phyloP scores from a whole-genome alignment of 176 grass and related monocot species.

The Bothriochloa decipiens region DNA sequence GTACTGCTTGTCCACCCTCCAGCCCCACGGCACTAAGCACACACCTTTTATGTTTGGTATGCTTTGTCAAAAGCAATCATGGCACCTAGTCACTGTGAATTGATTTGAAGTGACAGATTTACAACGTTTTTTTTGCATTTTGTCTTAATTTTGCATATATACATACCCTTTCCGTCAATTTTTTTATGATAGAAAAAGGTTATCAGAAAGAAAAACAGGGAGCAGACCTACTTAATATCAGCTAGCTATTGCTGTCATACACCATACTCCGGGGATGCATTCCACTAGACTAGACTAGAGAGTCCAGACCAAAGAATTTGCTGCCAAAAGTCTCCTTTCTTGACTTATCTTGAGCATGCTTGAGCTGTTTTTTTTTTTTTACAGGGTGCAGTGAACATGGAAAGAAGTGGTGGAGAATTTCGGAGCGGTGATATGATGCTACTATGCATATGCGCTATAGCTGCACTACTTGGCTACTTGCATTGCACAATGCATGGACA shows the following conservation, averaged over 20 bases:
- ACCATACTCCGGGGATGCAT: background rate
- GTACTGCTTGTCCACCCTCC: conserved; percentile 3
- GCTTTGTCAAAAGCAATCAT: conserved; percentile 43
- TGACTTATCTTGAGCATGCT: conserved; percentile 28
- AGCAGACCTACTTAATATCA: conserved; percentile 44
- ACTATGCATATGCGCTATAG: background rate
- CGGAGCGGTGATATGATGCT: background rate
- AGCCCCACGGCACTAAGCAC: conserved; percentile 23
- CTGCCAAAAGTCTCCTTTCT: conserved; percentile 34
- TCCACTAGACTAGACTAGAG: background rate
- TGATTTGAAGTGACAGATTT: conserved; percentile 12
- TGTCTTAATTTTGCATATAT: background rate
- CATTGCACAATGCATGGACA: conserved; percentile 6
- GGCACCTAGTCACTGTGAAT: background rate
- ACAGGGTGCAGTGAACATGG: conserved; percentile 9
- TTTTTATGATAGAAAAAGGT: conserved; percentile 12
- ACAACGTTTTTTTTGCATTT: too few relatives aligned
- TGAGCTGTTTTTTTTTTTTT: conserved; percentile 7
- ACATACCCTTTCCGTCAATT: background rate
- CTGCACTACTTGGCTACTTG: background rate
- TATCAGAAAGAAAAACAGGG: conserved; percentile 30
- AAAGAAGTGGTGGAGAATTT: conserved; percentile 13
- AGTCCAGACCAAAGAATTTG: conserved; percentile 46
- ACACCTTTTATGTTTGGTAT: background rate
- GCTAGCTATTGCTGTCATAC: background rate